Evolutionary conservation across 2,329 filamentous ascomycete genomes (phyloP).

Genomic region (Botrytis deweyae): DNA sequence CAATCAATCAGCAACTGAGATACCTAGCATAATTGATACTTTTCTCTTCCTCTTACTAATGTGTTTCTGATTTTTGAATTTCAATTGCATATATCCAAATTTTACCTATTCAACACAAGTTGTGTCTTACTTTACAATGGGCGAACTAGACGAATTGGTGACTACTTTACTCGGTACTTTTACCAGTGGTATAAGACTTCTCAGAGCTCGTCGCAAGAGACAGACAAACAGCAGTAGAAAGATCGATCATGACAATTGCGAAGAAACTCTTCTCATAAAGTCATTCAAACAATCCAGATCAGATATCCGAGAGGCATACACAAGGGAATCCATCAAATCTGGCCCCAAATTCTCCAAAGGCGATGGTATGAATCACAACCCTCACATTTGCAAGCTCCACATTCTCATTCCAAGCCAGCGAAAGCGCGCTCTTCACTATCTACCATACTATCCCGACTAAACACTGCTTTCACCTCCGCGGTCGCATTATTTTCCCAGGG

Average conservation of each 20-base stretch:
- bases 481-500: constrained; percentile 41
- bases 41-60: background rate
- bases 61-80: background rate
- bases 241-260: background rate
- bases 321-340: constrained; percentile 43
- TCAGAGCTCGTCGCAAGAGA: constrained; percentile 44
- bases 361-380: constrained; percentile 45
- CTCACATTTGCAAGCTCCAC: constrained; percentile 9
- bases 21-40: background rate
- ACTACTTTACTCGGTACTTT: constrained; percentile 50
- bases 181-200: constrained; percentile 36
- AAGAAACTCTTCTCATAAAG: constrained; percentile 42
- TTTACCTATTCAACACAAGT: background rate
- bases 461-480: constrained; percentile 44
- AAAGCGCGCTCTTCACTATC: constrained; percentile 36
- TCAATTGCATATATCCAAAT: background rate
- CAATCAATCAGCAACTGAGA: background rate
- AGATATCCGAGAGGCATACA: constrained; percentile 47
- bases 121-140: constrained; percentile 37
- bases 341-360: constrained; percentile 48
- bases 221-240: constrained; percentile 18
- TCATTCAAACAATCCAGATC: constrained; percentile 33
- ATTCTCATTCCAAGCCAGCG: constrained; percentile 24
- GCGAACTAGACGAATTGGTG: constrained; percentile 47
- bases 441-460: constrained; percentile 46